These are phyloP conservation scores for Viola odorata DNA, from an alignment of 345 rosid species.

Conservation along the genomic window DNA sequence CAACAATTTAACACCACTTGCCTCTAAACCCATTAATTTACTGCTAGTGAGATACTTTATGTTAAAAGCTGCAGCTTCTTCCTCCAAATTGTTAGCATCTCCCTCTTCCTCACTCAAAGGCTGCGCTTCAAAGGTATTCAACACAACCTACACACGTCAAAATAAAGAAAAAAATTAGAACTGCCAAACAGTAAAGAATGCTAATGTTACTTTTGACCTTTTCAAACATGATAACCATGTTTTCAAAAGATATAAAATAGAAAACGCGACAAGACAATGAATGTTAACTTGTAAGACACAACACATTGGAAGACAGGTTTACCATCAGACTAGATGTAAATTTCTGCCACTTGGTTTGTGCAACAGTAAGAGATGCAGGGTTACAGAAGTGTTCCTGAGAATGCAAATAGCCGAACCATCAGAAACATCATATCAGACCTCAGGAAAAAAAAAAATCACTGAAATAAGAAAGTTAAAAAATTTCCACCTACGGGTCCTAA, in stretches of 20 bases:
- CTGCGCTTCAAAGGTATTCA: constrained; percentile 91
- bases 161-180: constrained; percentile 16
- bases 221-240: too few species aligned
- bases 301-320: constrained; percentile 12
- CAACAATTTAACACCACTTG: constrained; percentile 20
- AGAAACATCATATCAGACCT: not conserved
- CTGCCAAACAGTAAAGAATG: not conserved
- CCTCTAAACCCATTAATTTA: constrained; percentile 98
- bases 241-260: not conserved
- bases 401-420: constrained; percentile 2
- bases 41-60: constrained; percentile 97
- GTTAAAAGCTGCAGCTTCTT: constrained; percentile 83
- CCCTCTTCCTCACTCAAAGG: constrained; percentile 98
- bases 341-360: constrained; percentile 89
- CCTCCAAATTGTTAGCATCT: constrained; percentile 84
- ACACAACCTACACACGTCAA: constrained; percentile 59
- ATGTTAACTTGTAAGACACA: not conserved
- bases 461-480: too few species aligned
- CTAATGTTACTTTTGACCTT: not conserved
- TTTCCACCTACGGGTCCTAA: too few species aligned
- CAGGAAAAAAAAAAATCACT: too few species aligned
- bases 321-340: constrained; percentile 80
- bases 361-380: constrained; percentile 64
- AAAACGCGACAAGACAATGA: not conserved
- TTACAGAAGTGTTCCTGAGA: constrained; percentile 86